These are phyloP conservation scores for Macrophomina pseudophaseolina DNA, from an alignment of 2,329 filamentous ascomycete genomes.

Conservation along the genomic window DNA sequence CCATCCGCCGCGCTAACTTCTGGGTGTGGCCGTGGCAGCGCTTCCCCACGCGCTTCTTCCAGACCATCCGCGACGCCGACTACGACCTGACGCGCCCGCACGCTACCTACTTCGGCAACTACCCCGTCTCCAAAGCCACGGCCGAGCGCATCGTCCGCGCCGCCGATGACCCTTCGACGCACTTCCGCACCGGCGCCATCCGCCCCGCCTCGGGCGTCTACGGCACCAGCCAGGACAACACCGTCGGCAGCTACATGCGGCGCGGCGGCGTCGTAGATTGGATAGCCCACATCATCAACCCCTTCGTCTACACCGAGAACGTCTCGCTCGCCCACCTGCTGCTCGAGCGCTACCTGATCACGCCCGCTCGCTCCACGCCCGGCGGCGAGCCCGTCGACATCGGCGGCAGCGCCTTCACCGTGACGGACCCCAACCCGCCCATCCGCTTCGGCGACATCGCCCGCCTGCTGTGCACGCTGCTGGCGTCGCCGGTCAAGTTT, in stretches of 20 bases:
- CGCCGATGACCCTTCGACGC: slow-evolving; percentile 42
- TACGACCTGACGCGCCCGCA: slow-evolving; percentile 48
- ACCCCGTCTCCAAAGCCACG: slow-evolving; percentile 57
- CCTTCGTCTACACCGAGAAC: slow-evolving; percentile 58
- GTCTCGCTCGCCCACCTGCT: slow-evolving; percentile 60
- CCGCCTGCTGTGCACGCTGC: slow-evolving; percentile 38
- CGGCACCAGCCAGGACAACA: slow-evolving; percentile 52
- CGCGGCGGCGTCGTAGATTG: slow-evolving; percentile 42
- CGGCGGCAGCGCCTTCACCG: slow-evolving; percentile 55
- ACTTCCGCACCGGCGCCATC: slow-evolving; percentile 60
- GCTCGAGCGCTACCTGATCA: slow-evolving; percentile 58
- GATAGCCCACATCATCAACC: slow-evolving; percentile 54
- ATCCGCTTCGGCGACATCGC: slow-evolving; percentile 50
- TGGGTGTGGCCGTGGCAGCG: slow-evolving; percentile 53
- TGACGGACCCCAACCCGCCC: slow-evolving; percentile 59
- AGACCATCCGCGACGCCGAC: slow-evolving; percentile 48
- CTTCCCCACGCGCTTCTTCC: slow-evolving; percentile 48
- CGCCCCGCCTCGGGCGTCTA: slow-evolving; percentile 62
- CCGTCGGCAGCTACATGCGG: slow-evolving; percentile 26
- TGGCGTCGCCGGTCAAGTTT: slow-evolving; percentile 41
- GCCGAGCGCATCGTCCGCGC: slow-evolving; percentile 58
- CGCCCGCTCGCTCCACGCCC: slow-evolving; percentile 35
- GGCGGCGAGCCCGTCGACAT: slow-evolving; percentile 31
- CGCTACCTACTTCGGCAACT: slow-evolving; percentile 53
- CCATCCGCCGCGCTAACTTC: slow-evolving; percentile 49